These are phyloP conservation scores for Papiliotrema flavescens DNA, from an alignment of 1,284 basidiomycete species.

Conservation along the genomic window DNA sequence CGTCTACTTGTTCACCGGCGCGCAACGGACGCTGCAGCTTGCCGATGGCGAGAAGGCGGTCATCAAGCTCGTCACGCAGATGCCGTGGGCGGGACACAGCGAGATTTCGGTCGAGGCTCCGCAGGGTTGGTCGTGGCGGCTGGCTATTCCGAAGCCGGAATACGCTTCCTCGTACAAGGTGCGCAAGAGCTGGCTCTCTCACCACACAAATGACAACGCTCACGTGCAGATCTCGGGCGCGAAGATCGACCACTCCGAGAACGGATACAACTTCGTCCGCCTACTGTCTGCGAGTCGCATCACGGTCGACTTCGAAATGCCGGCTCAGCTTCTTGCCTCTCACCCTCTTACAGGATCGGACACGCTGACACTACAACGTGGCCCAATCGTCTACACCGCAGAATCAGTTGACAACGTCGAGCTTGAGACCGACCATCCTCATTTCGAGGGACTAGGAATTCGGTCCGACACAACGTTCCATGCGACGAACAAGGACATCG, in stretches of 20 bases:
- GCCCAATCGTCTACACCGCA: constrained; percentile 36
- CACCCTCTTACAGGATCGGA: constrained; percentile 27
- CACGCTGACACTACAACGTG: constrained; percentile 30
- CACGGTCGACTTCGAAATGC: constrained; percentile 20
- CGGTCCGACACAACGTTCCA: constrained; percentile 16
- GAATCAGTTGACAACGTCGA: constrained; percentile 29
- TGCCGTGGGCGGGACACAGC: constrained; percentile 33
- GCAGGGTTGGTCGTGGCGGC: constrained; percentile 26
- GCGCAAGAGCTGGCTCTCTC: no score
- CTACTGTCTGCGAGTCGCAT: no score
- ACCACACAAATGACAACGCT: no score
- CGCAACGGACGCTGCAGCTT: constrained; percentile 24
- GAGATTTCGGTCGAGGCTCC: constrained; percentile 18
- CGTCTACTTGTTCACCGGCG: constrained; percentile 30
- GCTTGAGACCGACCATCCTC: constrained; percentile 17
- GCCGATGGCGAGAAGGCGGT: constrained; percentile 16
- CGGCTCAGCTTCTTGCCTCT: constrained; percentile 26
- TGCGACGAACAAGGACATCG: constrained; percentile 14
- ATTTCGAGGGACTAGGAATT: constrained; percentile 31
- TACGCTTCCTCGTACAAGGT: constrained; percentile 15
- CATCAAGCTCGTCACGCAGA: constrained; percentile 22
- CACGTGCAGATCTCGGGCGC: no score
- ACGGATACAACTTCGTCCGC: no score
- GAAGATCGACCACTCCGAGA: no score
- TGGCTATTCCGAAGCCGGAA: constrained; percentile 21